phyloP scores from a whole-genome alignment of 2,329 filamentous ascomycete species.

The Sporothrix sp. region DNA sequence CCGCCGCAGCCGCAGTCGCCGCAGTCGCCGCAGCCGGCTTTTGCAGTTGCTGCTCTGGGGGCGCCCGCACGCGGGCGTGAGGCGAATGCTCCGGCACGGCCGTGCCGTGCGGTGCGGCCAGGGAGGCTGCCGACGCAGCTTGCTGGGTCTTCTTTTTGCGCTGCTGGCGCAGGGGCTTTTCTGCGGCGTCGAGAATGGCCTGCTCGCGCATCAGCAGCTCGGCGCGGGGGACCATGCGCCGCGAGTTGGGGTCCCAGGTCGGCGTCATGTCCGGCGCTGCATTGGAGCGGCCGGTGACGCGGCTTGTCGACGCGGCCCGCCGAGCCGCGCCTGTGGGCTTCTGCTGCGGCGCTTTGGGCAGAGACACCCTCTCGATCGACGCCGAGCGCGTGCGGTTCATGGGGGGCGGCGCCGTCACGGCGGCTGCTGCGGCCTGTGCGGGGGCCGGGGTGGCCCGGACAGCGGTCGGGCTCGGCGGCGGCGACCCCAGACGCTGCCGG shows the following conservation, averaged over 20 bases:
- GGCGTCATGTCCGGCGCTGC: conserved; percentile 32
- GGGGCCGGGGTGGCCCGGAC: neutral
- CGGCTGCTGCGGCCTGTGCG: neutral
- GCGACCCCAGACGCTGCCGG: conserved; percentile 32
- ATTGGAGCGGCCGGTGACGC: conserved; percentile 18
- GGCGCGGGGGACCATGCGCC: conserved; percentile 47
- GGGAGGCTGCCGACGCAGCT: conserved; percentile 20
- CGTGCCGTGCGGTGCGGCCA: conserved; percentile 36
- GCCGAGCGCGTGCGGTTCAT: conserved; percentile 2
- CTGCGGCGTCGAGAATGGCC: conserved; percentile 30
- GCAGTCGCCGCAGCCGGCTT: too few species aligned
- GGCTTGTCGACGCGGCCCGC: conserved; percentile 19
- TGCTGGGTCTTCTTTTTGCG: conserved; percentile 33
- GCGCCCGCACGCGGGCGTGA: neutral
- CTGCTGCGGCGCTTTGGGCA: neutral
- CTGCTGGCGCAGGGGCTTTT: conserved; percentile 26
- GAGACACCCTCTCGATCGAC: conserved; percentile 6
- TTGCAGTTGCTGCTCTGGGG: neutral
- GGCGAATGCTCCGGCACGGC: neutral
- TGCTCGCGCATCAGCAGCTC: conserved; percentile 36
- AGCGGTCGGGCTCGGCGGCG: conserved; percentile 20
- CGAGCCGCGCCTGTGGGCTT: conserved; percentile 8
- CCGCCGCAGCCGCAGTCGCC: neutral
- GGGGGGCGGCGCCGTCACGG: conserved; percentile 10
- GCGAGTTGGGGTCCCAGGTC: conserved; percentile 57